A percentile compares a stretch with the other conserved stretches of the same genome.
Evolutionary conservation across 495 filamentous ascomycete genomes (phyloP).

Genomic region (Letharia columbiana): DNA sequence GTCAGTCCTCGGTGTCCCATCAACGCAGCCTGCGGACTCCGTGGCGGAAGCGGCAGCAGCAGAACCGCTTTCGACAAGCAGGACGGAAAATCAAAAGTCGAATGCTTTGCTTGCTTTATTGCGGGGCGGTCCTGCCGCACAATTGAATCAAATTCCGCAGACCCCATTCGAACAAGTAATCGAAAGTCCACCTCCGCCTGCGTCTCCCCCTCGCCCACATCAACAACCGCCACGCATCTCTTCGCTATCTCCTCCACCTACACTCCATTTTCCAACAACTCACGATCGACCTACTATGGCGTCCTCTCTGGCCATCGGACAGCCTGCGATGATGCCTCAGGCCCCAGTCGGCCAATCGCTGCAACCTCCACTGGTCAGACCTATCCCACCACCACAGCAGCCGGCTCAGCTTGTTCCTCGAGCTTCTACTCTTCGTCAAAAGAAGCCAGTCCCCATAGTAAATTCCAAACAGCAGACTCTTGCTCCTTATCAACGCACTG

Average conservation of each 20-base stretch:
- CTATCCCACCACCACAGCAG: slow-evolving; percentile 25
- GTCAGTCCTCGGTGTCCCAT: slow-evolving; percentile 40
- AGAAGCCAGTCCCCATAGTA: slow-evolving; percentile 9
- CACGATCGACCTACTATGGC: slow-evolving; percentile 20
- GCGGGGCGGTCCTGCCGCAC: slow-evolving; percentile 28
- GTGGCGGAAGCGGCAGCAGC: slow-evolving; percentile 15
- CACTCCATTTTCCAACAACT: slow-evolving; percentile 34
- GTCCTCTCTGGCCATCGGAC: not conserved
- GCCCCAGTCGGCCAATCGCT: not conserved
- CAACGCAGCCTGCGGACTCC: slow-evolving; percentile 9
- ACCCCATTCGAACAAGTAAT: slow-evolving; percentile 38
- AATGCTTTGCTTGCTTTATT: slow-evolving; percentile 54
- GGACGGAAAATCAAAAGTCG: slow-evolving; percentile 29
- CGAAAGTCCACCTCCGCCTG: slow-evolving; percentile 30
- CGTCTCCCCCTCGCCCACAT: slow-evolving; percentile 37
- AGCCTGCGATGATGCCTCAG: not conserved
- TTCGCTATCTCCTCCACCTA: slow-evolving; percentile 36
- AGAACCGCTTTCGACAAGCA: slow-evolving; percentile 25
- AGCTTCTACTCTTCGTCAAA: not conserved
- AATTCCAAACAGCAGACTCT: slow-evolving; percentile 29
- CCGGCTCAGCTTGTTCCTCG: slow-evolving; percentile 19
- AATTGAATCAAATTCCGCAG: slow-evolving; percentile 25
- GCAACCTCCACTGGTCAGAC: slow-evolving; percentile 17
- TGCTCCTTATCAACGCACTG: slow-evolving; percentile 46
- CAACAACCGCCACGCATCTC: slow-evolving; percentile 30